Conservation (phyloP, 352 stramenopile species). For the Sclerospora graminicola region DNA sequence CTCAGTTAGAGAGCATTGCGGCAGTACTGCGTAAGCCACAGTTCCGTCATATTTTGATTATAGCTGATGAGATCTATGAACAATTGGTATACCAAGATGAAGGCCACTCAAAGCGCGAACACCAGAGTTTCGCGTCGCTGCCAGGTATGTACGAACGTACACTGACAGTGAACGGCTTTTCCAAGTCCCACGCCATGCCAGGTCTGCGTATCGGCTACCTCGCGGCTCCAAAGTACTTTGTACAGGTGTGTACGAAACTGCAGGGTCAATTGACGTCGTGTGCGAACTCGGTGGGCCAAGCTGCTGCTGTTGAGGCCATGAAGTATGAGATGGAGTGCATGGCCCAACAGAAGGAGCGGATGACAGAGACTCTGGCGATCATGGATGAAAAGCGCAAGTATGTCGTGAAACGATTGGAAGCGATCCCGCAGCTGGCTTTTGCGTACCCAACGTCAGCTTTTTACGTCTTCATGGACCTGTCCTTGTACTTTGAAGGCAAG, state of each 20-base stretch:
- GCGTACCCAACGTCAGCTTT: conserved; percentile 90
- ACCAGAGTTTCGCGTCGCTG: conserved; percentile 63
- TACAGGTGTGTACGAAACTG: conserved; percentile 85
- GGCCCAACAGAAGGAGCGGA: conserved; percentile 33
- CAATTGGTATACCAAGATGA: conserved; percentile 88
- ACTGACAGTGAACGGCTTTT: conserved; percentile 94
- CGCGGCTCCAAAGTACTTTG: conserved; percentile 65
- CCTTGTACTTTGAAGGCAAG: conserved; percentile 63
- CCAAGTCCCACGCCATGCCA: conserved; percentile 95
- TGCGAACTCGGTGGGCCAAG: conserved; percentile 88
- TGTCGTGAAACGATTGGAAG: conserved; percentile 72
- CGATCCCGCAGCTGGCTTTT: conserved; percentile 78
- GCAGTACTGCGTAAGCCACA: conserved; percentile 44
- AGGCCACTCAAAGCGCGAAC: conserved; percentile 33
- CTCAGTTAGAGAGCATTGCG: conserved; percentile 44
- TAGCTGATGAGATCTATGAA: conserved; percentile 96
- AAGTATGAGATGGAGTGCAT: conserved; percentile 68
- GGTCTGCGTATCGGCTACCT: conserved; percentile 92
- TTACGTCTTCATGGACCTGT: conserved; percentile 92
- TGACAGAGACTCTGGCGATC: conserved; percentile 36
- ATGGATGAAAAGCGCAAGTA: conserved; percentile 87
- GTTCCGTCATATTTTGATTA: conserved; percentile 72
- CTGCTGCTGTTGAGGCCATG: conserved; percentile 86
- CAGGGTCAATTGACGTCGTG: conserved; percentile 95
- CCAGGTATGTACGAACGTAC: conserved; percentile 87